Evolutionary conservation across 2,329 filamentous ascomycete species (phyloP), one percentile per base, ranked within the genome.

Genomic region (Penicillium sp.): DNA sequence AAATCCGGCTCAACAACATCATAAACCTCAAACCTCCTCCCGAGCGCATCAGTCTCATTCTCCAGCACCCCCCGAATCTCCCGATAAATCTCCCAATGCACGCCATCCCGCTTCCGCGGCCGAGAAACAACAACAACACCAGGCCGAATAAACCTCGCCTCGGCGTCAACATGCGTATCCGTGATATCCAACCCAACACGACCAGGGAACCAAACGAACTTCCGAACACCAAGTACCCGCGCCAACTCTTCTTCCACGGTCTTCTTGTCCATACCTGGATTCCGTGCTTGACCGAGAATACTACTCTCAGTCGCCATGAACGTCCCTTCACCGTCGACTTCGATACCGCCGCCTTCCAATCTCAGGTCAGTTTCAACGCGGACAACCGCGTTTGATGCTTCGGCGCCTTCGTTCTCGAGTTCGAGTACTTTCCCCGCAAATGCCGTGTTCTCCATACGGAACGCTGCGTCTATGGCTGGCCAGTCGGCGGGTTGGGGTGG

Each of bases 291-390:
- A 12, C 63, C 65, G 6, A 64, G 31, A 39, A 70, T 65, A 25
- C 61, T 66, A 46, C 65, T 69, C 46, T 66, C 65, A 13, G 62
- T 62, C 8, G 56, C 66, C 31, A 69, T 56, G 3, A 69, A 59
- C 2, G 66, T 68, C n/a, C 67, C 66, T 19, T 69, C 59, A 0
- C 67, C 67, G 11, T 70, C 67, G 25, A 66, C 50, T 35, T 66
- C 67, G n/a, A 70, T 55, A 1, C 62, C 67, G 0, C 67, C 67
- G 0, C 67, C 66, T 46, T 70, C 67, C 0, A 64, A 41, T 3
- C 58, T 47, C 7, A 68, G 40, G 10, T 38, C 46, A 2, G 64
- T 65, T 3, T 48, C 19, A 2, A 61, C 51, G 8, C 57, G 45
- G 18, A 39, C 18, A 2, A 58, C 57, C 6, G 28, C 25, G 8